phyloP scores from a whole-genome alignment of 2,329 filamentous ascomycete genomes.

The Thielaviopsis euricoi region DNA sequence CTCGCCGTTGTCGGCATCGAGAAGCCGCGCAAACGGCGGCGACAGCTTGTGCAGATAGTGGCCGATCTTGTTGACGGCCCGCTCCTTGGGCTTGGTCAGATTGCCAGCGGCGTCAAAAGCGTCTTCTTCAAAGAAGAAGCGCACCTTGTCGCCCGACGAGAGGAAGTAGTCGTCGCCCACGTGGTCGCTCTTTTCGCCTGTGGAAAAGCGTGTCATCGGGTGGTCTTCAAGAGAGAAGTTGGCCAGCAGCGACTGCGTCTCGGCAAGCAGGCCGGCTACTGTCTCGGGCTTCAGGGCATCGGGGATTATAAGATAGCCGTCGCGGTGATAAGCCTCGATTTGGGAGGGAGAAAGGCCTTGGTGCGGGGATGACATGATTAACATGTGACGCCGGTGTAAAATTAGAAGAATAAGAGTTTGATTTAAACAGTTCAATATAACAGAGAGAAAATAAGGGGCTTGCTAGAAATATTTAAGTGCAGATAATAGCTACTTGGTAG shows the following conservation, averaged over 20 bases:
- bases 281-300: constrained; percentile 52
- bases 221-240: constrained; percentile 67
- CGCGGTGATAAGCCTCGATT: constrained; percentile 52
- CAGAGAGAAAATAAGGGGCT: neutral
- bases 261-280: constrained; percentile 50
- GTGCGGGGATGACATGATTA: neutral
- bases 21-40: constrained; percentile 43
- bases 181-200: constrained; percentile 58
- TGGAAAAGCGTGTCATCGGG: constrained; percentile 87
- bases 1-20: constrained; percentile 32
- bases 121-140: constrained; percentile 96
- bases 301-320: constrained; percentile 84
- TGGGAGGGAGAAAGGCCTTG: constrained; percentile 54
- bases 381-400: neutral
- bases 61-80: constrained; percentile 79
- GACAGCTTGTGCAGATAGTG: constrained; percentile 60
- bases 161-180: constrained; percentile 94
- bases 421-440: neutral
- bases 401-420: neutral
- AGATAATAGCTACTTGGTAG: too few relatives aligned
- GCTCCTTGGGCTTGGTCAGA: constrained; percentile 62
- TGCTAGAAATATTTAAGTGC: neutral
- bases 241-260: constrained; percentile 59
- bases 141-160: constrained; percentile 72
- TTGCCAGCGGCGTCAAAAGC: constrained; percentile 53